Percentiles rank a stretch among this genome's conserved stretches.
phyloP scores from a whole-genome alignment of 768 basidiomycete genomes.

The Mycena leptocephala region DNA sequence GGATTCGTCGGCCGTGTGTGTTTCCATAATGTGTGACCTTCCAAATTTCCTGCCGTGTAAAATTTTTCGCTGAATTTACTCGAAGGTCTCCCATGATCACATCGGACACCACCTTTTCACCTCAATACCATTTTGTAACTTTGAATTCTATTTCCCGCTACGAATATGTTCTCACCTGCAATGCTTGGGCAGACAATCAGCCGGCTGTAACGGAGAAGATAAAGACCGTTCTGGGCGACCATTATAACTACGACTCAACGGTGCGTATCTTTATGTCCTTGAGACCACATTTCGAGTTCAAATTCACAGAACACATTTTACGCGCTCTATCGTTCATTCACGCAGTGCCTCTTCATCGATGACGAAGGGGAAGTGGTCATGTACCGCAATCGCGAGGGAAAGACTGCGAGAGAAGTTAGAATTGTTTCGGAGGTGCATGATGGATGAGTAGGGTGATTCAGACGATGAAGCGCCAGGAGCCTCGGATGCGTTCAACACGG shows the following conservation, averaged over 20 bases:
- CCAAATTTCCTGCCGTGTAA: neutral
- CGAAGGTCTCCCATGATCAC: slow-evolving; percentile 32
- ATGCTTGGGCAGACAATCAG: slow-evolving; percentile 63
- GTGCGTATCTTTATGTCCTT: slow-evolving; percentile 42
- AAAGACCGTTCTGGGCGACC: slow-evolving; percentile 67
- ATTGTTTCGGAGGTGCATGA: slow-evolving; percentile 63
- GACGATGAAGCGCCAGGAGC: too few relatives aligned
- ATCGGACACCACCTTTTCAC: slow-evolving; percentile 76
- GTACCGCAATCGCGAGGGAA: slow-evolving; percentile 66
- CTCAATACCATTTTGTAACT: slow-evolving; percentile 67
- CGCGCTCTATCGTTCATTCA: slow-evolving; percentile 73
- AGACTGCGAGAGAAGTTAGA: slow-evolving; percentile 60
- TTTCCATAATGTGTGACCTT: neutral
- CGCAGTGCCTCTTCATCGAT: slow-evolving; percentile 71
- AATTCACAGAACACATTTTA: slow-evolving; percentile 53
- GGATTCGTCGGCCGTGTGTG: slow-evolving; percentile 61
- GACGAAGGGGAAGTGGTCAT: slow-evolving; percentile 69
- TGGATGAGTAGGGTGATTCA: too few relatives aligned
- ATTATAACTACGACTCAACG: slow-evolving; percentile 77
- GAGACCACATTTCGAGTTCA: neutral
- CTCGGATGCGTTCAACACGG: too few relatives aligned
- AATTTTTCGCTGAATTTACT: slow-evolving; percentile 61
- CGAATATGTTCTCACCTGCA: neutral
- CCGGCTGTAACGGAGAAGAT: slow-evolving; percentile 70
- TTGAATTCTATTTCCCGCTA: neutral